Percentiles rank a stretch among this genome's conserved stretches.
phyloP scores from a whole-genome alignment of 768 basidiomycete species.

The Suillus bovinus region DNA sequence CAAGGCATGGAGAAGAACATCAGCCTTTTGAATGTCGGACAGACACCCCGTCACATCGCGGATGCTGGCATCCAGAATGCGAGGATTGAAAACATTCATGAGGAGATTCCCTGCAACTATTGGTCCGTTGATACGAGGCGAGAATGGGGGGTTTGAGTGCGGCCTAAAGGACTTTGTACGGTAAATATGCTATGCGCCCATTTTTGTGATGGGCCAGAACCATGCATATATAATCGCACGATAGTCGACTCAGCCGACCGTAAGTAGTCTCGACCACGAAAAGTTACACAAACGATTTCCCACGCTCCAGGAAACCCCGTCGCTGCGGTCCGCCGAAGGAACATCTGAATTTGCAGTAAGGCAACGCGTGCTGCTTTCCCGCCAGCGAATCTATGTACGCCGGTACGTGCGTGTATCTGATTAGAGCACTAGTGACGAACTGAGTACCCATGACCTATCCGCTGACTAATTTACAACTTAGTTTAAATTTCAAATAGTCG shows the following conservation, averaged over 20 bases:
- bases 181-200: background rate
- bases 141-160: background rate
- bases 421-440: too few relatives aligned
- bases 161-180: background rate
- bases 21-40: slow-evolving; percentile 65
- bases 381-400: too few relatives aligned
- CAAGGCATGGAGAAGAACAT: slow-evolving; percentile 78
- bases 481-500: too few relatives aligned
- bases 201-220: background rate
- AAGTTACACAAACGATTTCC: too few relatives aligned
- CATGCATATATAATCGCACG: background rate
- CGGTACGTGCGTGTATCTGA: too few relatives aligned
- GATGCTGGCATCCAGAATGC: slow-evolving; percentile 75
- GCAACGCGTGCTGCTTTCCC: too few relatives aligned
- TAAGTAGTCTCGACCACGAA: background rate
- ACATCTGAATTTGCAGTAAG: too few relatives aligned
- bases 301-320: too few relatives aligned
- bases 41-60: slow-evolving; percentile 62
- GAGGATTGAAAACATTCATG: slow-evolving; percentile 73
- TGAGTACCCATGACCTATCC: too few relatives aligned
- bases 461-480: too few relatives aligned
- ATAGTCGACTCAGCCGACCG: too few relatives aligned
- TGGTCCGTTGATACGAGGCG: background rate
- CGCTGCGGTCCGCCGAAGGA: too few relatives aligned
- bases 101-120: background rate